Evolutionary conservation across 164 flowering plant species (phyloP), one percentile per base, ranked within the genome.

Genomic region (Tetrastigma voinierianum): DNA sequence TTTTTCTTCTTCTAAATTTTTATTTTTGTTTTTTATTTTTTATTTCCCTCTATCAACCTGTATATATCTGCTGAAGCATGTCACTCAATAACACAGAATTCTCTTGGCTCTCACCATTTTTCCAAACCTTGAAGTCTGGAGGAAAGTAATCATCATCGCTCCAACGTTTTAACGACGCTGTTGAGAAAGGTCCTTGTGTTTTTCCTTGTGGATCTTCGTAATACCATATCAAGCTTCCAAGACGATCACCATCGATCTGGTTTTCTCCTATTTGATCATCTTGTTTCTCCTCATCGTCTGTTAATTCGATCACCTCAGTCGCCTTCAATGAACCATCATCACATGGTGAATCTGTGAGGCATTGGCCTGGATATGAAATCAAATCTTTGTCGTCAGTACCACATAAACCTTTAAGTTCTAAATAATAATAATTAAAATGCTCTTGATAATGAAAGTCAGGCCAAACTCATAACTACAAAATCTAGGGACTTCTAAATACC

Each of bases 121-220:
- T 76, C 84, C 84, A 81, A 15, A 81, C 70, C 70, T 64, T 78
- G 64, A 81, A 81, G 47, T 67, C 77, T 11, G 78, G 59, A 9
- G 78, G 72, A 49, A 81, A 81, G 66, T 78, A 78, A 12, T 62
- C 47, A 18, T 64, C 70, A n/a, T 78, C 78, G 2, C 57, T 65
- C 84, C 84, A 81, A 4, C 18, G 52, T 72, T 76, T 78, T 11
- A 81, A 70, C 1, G 54, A 18, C 4, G 12, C 3, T 14, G 76
- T 46, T 1, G 82, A 53, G 52, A 78, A 76, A 2, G 84, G 84
- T 2, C 84, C 84, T 48, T 74, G 84, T 20, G 54, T 18, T 1
- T 67, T 59, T n/a, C 78, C 84, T 13, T 76, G 78, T 1, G 84
- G 84, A 70, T 81, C 84, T 56, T 12, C 9, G 51, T 81, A 81